A percentile compares a stretch with the other conserved stretches of the same genome.
Conservation (phyloP, 176 grass and related monocot genomes). For the Otatea glauca region DNA sequence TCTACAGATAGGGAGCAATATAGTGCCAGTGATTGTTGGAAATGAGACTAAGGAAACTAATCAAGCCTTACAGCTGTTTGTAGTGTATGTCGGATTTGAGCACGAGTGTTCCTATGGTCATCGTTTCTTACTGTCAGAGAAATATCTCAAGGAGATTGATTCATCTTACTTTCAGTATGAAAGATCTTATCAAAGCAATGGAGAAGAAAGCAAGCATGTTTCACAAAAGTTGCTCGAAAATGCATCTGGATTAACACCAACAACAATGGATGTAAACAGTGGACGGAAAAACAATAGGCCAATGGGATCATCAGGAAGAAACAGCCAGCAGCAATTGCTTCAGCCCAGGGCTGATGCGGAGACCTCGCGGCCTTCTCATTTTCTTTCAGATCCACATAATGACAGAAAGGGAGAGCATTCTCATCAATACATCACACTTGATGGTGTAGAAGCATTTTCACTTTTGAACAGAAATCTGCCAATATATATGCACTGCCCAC, state of each 20-base stretch:
- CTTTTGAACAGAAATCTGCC: slow-evolving; percentile 88
- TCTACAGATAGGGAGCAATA: slow-evolving; percentile 88
- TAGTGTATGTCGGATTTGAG: slow-evolving; percentile 78
- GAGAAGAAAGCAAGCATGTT: slow-evolving; percentile 46
- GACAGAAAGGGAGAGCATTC: slow-evolving; percentile 47
- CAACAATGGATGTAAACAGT: slow-evolving; percentile 36
- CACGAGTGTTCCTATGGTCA: slow-evolving; percentile 91
- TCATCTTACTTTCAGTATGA: slow-evolving; percentile 47
- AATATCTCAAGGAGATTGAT: slow-evolving; percentile 75
- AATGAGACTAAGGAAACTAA: slow-evolving; percentile 59
- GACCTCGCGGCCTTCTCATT: slow-evolving; percentile 35
- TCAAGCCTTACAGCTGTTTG: slow-evolving; percentile 54
- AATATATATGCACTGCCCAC: slow-evolving; percentile 93
- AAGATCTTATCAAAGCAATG: slow-evolving; percentile 49
- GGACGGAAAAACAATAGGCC: slow-evolving; percentile 46
- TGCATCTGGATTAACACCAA: slow-evolving; percentile 30
- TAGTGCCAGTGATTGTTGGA: slow-evolving; percentile 66
- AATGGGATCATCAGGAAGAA: slow-evolving; percentile 51
- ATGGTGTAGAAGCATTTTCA: slow-evolving; percentile 82
- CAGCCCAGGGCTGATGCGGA: slow-evolving; percentile 29
- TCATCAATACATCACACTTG: slow-evolving; percentile 55
- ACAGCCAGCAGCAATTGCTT: slow-evolving; percentile 48
- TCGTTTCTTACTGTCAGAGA: slow-evolving; percentile 83
- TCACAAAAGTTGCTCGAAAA: slow-evolving; percentile 58
- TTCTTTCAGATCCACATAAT: slow-evolving; percentile 46